Evolutionary conservation across 1,284 basidiomycete species (phyloP), one percentile per base, ranked within the genome.

Genomic region (Malassezia brasiliensis): DNA sequence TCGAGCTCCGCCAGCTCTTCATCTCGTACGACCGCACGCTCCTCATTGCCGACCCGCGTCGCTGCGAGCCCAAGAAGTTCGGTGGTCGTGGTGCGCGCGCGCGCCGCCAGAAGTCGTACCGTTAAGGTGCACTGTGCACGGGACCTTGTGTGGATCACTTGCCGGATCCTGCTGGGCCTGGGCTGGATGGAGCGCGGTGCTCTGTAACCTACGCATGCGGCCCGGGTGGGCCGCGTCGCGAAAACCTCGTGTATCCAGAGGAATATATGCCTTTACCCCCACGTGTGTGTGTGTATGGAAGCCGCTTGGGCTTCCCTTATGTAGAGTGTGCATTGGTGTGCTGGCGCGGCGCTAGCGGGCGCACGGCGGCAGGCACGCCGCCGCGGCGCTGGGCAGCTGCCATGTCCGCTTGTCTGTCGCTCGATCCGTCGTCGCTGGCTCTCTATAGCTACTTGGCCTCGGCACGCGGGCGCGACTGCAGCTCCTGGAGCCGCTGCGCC

Each of bases 41-140:
- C 62, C 80, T 99, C 76, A 94, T 98, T 72, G 90, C 94, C 67
- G 94, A 99, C 80, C 94, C 94, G 72, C 86, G 91, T 79, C 86
- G 91, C 54, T 88, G 88, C 86, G 93, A 98, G 79, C 93, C 93
- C 75, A 96, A 96, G 86, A 98, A 96, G 77, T 77, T 77, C 67
- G 71, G 77, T 69, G 74, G 73, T 68, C 70, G 62, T 50, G 64
- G 66, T 73, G 74, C 74, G 41, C 67, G 74, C 57, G 72, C 74
- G 45, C 69, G 74, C 60, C 64, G 71, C 67, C 73, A 75, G 64
- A 75, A 75, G 65, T 69, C 67, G 56, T 69, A 66, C 64, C 70
- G 80, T 93, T 96, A 59, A 61, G 34, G 7, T 14, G 12, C 39
- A n/a, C 15, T 25, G 47, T n/a, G 22, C 12, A 6, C 38, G 3